Percentiles rank a stretch among this genome's conserved stretches.
These are phyloP conservation scores for Phytopythium ostracodes DNA, from an alignment of 352 stramenopile species.

Conservation along the genomic window DNA sequence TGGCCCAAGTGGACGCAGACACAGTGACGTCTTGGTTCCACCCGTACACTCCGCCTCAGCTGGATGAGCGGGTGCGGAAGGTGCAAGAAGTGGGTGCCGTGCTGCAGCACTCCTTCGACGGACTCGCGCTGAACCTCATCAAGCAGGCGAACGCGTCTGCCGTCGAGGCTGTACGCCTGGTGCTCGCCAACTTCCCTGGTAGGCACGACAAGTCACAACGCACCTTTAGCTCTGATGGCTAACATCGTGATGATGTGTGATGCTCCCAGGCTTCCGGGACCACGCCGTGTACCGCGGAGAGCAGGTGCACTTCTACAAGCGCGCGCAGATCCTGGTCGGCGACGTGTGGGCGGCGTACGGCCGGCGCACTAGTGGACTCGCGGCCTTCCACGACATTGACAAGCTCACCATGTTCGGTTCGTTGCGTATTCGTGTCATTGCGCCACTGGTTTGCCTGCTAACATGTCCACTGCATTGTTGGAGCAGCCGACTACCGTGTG, in stretches of 20 bases:
- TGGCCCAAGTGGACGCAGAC: slow-evolving; percentile 35
- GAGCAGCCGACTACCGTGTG: slow-evolving; percentile 82
- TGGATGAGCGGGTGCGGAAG: slow-evolving; percentile 59
- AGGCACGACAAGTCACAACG: neutral
- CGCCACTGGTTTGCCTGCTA: neutral
- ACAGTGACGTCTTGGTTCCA: slow-evolving; percentile 61
- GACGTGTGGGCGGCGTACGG: slow-evolving; percentile 88
- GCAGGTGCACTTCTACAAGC: slow-evolving; percentile 89
- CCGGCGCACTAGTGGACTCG: slow-evolving; percentile 30
- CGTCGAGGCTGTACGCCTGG: slow-evolving; percentile 54
- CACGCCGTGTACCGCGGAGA: slow-evolving; percentile 76
- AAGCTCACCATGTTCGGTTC: slow-evolving; percentile 88
- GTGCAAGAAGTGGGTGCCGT: slow-evolving; percentile 52
- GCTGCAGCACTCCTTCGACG: slow-evolving; percentile 43
- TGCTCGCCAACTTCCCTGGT: slow-evolving; percentile 74
- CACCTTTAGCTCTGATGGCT: neutral
- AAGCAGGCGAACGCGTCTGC: slow-evolving; percentile 44
- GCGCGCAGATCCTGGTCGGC: slow-evolving; percentile 84
- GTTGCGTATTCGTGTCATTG: neutral
- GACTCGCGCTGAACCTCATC: slow-evolving; percentile 49
- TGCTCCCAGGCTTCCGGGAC: slow-evolving; percentile 64
- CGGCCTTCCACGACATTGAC: slow-evolving; percentile 76
- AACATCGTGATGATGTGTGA: neutral
- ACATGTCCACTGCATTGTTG: neutral
- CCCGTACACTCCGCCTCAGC: slow-evolving; percentile 51